Base-by-base conservation (phyloP, 1,139 yeast genomes). In the Debaryomycetaceae sp. region DNA sequence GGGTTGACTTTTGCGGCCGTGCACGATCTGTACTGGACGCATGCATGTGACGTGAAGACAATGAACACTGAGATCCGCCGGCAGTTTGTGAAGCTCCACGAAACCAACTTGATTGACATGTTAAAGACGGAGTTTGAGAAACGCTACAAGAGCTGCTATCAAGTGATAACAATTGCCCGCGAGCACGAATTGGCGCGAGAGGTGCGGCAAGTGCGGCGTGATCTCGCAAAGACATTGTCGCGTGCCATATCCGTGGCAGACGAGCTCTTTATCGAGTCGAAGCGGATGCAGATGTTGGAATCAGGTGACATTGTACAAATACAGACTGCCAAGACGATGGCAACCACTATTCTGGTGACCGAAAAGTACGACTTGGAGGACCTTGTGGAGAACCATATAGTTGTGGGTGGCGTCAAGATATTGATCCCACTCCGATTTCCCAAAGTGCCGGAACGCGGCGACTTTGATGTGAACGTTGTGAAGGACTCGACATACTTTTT, bases 1-100 rank as follows among this genome's bases (percentile, higher is more conserved):
- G 74, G 71, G 0, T 53, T 90, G 31, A 62, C 75, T n/a, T 90
- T 92, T 63, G 96, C 98, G 0, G 78, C 97, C 0, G 99, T 90
- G 21, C 99, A 90, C 54, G 99, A 90, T 53, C 87, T 97, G 1
- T 90, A 83, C 51, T 90, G 99, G 99, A 86, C 98, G 0, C 98
- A 92, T 53, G 96, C 98, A 1, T 62, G 74, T 25, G 92, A 83
- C 48, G 75, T 90, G 21, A 79, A 77, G 38, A 49, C 44, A 5
- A 79, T 90, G 92, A 85, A 78, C 50, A 46, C 44, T n/a, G 60
- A 69, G 28, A 61, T 90, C 37, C 73, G 99, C 47, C 76, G 80
- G 25, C 77, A 83, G 35, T 90, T 90, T 53, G 80, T 90, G 36
- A 59, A 68, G 28, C 62, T 90, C 35, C 97, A 90, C 51, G 70